Percentiles rank a stretch among this genome's conserved stretches.
Evolutionary conservation across 1,284 basidiomycete species (phyloP).

Genomic region (Melampsora larici-populina): DNA sequence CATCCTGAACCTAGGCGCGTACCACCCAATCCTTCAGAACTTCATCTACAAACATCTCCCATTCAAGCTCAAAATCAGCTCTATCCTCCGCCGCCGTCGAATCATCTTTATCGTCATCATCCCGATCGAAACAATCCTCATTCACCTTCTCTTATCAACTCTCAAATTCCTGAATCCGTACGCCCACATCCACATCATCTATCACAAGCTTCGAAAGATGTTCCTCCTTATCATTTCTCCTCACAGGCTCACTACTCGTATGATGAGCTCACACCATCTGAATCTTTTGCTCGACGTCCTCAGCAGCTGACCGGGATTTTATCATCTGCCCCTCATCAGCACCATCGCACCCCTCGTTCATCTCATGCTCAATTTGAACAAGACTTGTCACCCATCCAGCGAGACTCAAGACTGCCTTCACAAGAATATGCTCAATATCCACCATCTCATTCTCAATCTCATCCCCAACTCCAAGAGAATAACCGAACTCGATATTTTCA

Average conservation of each 20-base stretch:
- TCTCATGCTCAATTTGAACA: neutral
- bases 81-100: neutral
- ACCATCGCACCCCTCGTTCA: neutral
- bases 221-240: too few relatives aligned
- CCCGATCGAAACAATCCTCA: neutral
- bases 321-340: slow-evolving; percentile 1
- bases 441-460: neutral
- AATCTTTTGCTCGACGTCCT: too few relatives aligned
- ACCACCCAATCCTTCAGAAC: neutral
- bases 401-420: neutral
- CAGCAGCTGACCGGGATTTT: too few relatives aligned
- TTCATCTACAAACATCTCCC: slow-evolving; percentile 4
- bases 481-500: neutral
- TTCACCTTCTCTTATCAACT: too few relatives aligned
- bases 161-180: too few relatives aligned
- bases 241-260: too few relatives aligned
- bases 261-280: too few relatives aligned
- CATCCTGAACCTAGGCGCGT: slow-evolving; percentile 36
- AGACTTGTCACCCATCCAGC: neutral
- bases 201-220: too few relatives aligned
- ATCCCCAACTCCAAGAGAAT: neutral
- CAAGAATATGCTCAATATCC: neutral
- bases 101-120: neutral
- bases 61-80: neutral
- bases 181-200: too few relatives aligned